Base-by-base conservation (phyloP, 2,329 filamentous ascomycete genomes). In the Cytospora chrysosperma region DNA sequence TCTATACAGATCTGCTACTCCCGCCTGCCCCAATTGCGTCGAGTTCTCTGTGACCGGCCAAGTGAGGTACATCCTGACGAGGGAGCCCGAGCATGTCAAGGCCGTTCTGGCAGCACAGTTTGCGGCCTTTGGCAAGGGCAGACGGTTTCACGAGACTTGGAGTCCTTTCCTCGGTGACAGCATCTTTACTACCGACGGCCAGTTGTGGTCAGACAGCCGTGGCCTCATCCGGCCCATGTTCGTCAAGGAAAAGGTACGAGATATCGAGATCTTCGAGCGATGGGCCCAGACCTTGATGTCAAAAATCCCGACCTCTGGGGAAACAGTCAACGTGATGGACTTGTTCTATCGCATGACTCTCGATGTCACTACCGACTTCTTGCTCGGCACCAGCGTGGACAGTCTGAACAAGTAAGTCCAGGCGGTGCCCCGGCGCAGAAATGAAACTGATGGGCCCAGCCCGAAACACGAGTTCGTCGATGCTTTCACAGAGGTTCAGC, bases 401-500 rank as follows among this genome's bases (percentile, higher is more conserved):
- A 80, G 79, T 17, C 69, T 84, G 37, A 74, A 74, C 57, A 76
- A 77, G 77, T 78, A 65, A 65, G 70, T 64, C n/a, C 24, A 27
- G n/a, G 3, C 10, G n/a, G 24, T 13, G n/a, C 19, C 24, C 24
- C 24, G 40, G 43, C 10, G 1, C 1, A 26, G 52, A 37, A 26
- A 27, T n/a, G 28, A 49, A 47, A n/a, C 69, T 72, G 56, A 73
- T 66, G 2, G 43, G 6, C 7, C 47, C 28, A 82, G 83, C 66
- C 83, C 78, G 12, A 81, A 80, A 65, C 82, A 78, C 61, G 77
- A 82, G 26, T 92, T 93, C 71, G 88, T 88, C 1, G 78, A 85
- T 54, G 88, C 89, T 0, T 93, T 93, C 73, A 82, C 81, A 67
- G 85, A 88, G 62, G 88, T 90, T 1, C 89, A 93, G 72, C 80